Conservation (phyloP, 2,329 filamentous ascomycete species). For the Metarhizium rileyi region DNA sequence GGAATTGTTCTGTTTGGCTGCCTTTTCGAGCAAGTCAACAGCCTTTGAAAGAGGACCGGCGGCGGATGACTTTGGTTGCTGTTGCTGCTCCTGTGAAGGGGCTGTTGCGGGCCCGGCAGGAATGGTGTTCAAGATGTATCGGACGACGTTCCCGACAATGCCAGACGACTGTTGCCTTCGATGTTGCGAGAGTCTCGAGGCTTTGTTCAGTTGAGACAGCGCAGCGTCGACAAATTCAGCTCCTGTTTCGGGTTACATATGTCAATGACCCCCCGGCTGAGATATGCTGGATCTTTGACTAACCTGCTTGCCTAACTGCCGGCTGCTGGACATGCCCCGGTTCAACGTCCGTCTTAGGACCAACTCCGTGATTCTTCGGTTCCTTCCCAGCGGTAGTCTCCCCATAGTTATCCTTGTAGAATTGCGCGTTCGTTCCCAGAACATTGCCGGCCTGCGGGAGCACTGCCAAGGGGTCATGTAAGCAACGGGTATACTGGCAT, state of each 20-base stretch:
- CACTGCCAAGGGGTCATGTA: conserved; percentile 25
- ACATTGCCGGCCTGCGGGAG: conserved; percentile 35
- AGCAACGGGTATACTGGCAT: conserved; percentile 12
- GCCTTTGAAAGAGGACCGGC: conserved; percentile 39
- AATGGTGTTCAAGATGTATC: conserved; percentile 37
- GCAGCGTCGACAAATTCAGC: conserved; percentile 45
- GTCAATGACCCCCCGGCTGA: not conserved
- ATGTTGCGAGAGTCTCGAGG: conserved; percentile 34
- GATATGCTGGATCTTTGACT: conserved; percentile 3
- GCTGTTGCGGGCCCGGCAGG: conserved; percentile 40
- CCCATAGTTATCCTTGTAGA: conserved; percentile 22
- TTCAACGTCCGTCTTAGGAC: conserved; percentile 21
- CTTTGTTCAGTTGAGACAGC: conserved; percentile 37
- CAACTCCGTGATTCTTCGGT: conserved; percentile 22
- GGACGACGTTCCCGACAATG: conserved; percentile 31
- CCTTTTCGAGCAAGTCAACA: conserved; percentile 41
- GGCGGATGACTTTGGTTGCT: conserved; percentile 15
- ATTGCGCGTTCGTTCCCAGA: conserved; percentile 28
- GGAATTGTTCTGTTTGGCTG: conserved; percentile 49
- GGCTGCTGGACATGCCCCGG: conserved; percentile 17
- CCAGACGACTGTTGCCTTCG: conserved; percentile 35
- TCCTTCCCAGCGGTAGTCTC: conserved; percentile 19
- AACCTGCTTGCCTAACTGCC: conserved; percentile 28
- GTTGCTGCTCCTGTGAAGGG: conserved; percentile 29
- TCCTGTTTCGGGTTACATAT: conserved; percentile 22